Evolutionary conservation across 768 basidiomycete species (phyloP).

Genomic region (Leccinum ochraceum): DNA sequence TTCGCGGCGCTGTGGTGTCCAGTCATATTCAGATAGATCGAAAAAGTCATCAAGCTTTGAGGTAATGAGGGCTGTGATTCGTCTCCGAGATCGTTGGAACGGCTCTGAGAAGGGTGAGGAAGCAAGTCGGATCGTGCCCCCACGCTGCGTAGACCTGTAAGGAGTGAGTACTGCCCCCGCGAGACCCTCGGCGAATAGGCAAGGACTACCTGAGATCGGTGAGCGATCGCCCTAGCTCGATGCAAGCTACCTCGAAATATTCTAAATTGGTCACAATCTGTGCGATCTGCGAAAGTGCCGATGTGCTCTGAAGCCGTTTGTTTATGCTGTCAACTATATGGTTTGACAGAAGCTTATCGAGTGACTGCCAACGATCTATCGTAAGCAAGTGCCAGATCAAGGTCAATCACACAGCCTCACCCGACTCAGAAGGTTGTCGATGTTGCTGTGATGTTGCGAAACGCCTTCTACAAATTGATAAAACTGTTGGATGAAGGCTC

Average conservation of each 20-base stretch:
- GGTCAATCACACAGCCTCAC: slow-evolving; percentile 40
- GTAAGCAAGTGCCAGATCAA: slow-evolving; percentile 6
- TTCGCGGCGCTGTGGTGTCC: slow-evolving; percentile 75
- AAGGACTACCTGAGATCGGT: slow-evolving; percentile 70
- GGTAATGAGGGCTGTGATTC: slow-evolving; percentile 80
- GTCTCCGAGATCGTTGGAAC: slow-evolving; percentile 64
- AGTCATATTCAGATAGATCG: slow-evolving; percentile 93
- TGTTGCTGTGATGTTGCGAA: slow-evolving; percentile 85
- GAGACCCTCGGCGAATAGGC: not conserved
- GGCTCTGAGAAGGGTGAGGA: slow-evolving; percentile 67
- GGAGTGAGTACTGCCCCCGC: slow-evolving; percentile 4
- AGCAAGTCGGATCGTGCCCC: slow-evolving; percentile 76
- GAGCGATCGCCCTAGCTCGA: slow-evolving; percentile 81
- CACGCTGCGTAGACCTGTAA: slow-evolving; percentile 77
- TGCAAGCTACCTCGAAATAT: slow-evolving; percentile 83
- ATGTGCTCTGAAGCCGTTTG: slow-evolving; percentile 69
- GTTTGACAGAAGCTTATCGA: slow-evolving; percentile 78
- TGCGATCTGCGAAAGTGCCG: slow-evolving; percentile 85
- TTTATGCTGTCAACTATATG: slow-evolving; percentile 77
- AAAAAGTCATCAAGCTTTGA: slow-evolving; percentile 96
- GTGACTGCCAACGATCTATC: slow-evolving; percentile 51
- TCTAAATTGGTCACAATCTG: slow-evolving; percentile 93
- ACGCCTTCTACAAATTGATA: slow-evolving; percentile 97
- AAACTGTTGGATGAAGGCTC: slow-evolving; percentile 90
- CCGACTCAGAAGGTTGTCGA: slow-evolving; percentile 89